Conservation (phyloP, 169 alveolate species). For the Babesia caballi region DNA sequence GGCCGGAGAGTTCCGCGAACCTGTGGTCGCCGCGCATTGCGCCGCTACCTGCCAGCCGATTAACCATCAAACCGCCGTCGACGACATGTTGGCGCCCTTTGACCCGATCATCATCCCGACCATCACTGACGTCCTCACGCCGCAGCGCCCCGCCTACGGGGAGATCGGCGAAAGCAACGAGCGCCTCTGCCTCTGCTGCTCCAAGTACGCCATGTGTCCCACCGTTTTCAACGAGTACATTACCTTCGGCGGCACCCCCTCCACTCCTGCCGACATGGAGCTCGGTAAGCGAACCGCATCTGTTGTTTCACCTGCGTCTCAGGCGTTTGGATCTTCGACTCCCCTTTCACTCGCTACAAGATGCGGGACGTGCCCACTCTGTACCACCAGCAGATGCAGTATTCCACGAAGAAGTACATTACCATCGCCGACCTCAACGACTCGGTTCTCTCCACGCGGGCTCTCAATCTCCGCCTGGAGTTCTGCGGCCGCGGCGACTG, state of each 20-base stretch:
- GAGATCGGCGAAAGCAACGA: not conserved
- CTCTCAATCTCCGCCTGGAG: slow-evolving; percentile 1
- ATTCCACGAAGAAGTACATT: slow-evolving; percentile 35
- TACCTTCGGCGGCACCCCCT: slow-evolving; percentile 45
- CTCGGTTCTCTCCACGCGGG: not conserved
- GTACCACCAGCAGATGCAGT: slow-evolving; percentile 49
- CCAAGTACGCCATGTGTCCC: slow-evolving; percentile 33
- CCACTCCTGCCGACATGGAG: slow-evolving; percentile 33
- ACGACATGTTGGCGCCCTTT: not conserved
- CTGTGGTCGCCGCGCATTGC: no score
- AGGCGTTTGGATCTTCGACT: slow-evolving; percentile 40
- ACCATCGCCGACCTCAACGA: slow-evolving; percentile 26
- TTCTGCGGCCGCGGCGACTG: slow-evolving; percentile 36
- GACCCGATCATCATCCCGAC: not conserved
- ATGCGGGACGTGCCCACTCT: slow-evolving; percentile 35
- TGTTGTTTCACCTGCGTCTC: not conserved
- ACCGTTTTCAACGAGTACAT: slow-evolving; percentile 38
- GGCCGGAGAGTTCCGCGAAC: not conserved
- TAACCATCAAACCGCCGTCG: not conserved
- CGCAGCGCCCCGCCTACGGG: not conserved
- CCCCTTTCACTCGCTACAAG: slow-evolving; percentile 9
- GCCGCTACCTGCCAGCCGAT: not conserved
- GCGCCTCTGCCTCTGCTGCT: slow-evolving; percentile 3
- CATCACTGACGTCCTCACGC: not conserved
- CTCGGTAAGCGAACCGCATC: slow-evolving; percentile 8